Conservation (phyloP, 129 eudicot genomes). For the Pseudognaphalium luteoalbum region DNA sequence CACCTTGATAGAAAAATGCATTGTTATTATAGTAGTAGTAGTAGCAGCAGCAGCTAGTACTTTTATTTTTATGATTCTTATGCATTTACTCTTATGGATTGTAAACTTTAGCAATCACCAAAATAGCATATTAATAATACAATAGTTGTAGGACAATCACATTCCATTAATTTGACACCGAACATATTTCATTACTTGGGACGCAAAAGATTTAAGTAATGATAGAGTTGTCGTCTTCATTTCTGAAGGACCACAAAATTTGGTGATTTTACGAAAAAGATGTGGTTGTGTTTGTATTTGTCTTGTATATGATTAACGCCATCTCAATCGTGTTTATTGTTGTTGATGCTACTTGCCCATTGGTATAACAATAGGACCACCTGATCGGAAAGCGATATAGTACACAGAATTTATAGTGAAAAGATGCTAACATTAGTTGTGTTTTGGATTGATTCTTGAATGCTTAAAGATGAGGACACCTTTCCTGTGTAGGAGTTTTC, state of each 20-base stretch:
- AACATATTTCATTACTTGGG: background rate
- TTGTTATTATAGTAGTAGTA: no score
- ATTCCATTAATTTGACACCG: background rate
- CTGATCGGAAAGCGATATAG: background rate
- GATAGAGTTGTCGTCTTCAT: slow-evolving; percentile 5
- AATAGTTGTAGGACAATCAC: background rate
- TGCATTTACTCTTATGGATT: background rate
- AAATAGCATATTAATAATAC: background rate
- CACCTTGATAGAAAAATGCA: background rate
- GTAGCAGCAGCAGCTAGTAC: no score
- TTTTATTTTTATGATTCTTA: no score
- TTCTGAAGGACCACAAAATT: background rate
- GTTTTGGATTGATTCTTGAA: background rate
- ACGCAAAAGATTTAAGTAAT: background rate
- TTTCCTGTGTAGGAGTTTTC: no score
- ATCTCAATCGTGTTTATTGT: slow-evolving; percentile 3
- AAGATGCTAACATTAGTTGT: background rate
- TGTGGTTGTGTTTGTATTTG: background rate
- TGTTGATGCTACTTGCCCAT: background rate
- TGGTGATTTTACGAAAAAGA: background rate
- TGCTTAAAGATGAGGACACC: background rate
- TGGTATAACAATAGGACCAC: background rate
- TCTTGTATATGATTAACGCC: background rate
- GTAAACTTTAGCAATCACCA: background rate
- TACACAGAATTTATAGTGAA: background rate